Percentiles rank a stretch among this genome's conserved stretches.
Conservation (phyloP, 768 basidiomycete species). For the Hygrocybe punicea region DNA sequence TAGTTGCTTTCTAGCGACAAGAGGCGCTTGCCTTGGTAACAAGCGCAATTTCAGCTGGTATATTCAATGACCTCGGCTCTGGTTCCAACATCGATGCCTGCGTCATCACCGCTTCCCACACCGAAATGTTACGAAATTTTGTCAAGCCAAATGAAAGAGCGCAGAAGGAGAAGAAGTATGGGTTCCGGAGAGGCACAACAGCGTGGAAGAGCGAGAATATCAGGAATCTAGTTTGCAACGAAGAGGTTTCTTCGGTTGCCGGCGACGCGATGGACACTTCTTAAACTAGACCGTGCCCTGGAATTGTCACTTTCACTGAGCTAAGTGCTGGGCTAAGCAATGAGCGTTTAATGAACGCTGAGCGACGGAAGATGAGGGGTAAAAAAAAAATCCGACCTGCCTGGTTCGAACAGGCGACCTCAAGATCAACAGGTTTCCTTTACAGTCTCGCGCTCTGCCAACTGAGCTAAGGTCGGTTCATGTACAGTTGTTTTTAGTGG, state of each 20-base stretch:
- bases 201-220: constrained; percentile 83
- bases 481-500: too few species aligned
- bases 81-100: constrained; percentile 99
- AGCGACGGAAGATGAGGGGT: too few species aligned
- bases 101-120: constrained; percentile 80
- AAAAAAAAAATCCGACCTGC: neutral
- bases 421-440: constrained; percentile 9
- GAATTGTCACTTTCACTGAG: too few species aligned
- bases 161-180: constrained; percentile 66
- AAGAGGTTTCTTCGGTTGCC: constrained; percentile 55
- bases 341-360: too few species aligned
- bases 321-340: too few species aligned
- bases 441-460: constrained; percentile 53
- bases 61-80: constrained; percentile 98
- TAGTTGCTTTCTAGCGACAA: constrained; percentile 49
- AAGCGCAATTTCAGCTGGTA: constrained; percentile 87
- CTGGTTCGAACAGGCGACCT: too few species aligned
- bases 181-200: constrained; percentile 83
- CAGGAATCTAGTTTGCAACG: constrained; percentile 65
- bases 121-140: constrained; percentile 93
- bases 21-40: constrained; percentile 82
- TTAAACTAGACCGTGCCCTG: too few species aligned
- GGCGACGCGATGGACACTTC: constrained; percentile 82
- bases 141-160: constrained; percentile 87
- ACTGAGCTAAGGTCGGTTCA: constrained; percentile 42